Percentiles rank a stretch among this genome's conserved stretches.
Evolutionary conservation across 352 stramenopile genomes (phyloP).

Genomic region (Elongisporangium anandrum): DNA sequence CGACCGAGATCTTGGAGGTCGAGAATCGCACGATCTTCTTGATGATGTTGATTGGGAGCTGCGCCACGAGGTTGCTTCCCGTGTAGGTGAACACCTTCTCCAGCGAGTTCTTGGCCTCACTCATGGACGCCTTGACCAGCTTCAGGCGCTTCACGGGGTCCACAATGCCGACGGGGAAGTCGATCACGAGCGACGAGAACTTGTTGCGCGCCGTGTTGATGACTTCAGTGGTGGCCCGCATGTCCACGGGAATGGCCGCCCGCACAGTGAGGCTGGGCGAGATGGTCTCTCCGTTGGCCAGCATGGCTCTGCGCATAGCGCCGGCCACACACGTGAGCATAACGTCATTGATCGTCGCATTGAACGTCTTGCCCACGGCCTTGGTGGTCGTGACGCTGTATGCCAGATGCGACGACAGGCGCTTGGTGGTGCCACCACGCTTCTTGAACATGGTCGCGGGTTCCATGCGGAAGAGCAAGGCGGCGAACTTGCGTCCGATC

Average conservation of each 20-base stretch:
- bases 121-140: constrained; percentile 48
- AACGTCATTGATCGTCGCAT: constrained; percentile 75
- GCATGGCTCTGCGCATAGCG: constrained; percentile 68
- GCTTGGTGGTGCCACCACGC: constrained; percentile 49
- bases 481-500: constrained; percentile 44
- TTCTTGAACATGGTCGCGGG: constrained; percentile 66
- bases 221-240: constrained; percentile 62
- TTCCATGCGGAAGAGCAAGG: constrained; percentile 47
- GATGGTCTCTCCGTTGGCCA: constrained; percentile 31
- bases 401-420: constrained; percentile 62
- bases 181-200: constrained; percentile 73
- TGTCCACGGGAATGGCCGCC: constrained; percentile 73
- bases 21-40: constrained; percentile 48
- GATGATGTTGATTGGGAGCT: constrained; percentile 48
- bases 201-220: constrained; percentile 65
- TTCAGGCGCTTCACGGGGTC: constrained; percentile 46
- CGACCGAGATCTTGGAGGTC: constrained; percentile 55
- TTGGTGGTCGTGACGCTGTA: constrained; percentile 75
- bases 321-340: constrained; percentile 76
- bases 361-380: constrained; percentile 58
- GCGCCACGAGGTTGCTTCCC: constrained; percentile 49
- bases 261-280: constrained; percentile 45
- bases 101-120: constrained; percentile 74
- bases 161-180: constrained; percentile 57
- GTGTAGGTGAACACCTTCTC: constrained; percentile 77